Conservation (phyloP, 768 basidiomycete species). For the Leccinum subtestaceum region DNA sequence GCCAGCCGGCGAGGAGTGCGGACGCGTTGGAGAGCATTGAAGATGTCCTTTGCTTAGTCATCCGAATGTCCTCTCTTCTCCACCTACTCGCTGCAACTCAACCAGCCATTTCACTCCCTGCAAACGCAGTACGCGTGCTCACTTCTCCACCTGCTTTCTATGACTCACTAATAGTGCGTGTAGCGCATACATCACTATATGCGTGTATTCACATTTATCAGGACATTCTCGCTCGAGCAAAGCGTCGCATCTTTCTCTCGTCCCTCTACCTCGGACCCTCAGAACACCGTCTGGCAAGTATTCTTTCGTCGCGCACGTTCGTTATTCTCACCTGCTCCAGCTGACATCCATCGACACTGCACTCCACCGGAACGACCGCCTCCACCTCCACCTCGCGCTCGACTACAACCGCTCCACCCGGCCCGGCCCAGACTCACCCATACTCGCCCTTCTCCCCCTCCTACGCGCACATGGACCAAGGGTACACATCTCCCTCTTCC, state of each 20-base stretch:
- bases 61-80: constrained; percentile 13
- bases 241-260: constrained; percentile 81
- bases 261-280: constrained; percentile 84
- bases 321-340: constrained; percentile 40
- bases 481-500: constrained; percentile 78
- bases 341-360: constrained; percentile 62
- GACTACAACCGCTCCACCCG: constrained; percentile 82
- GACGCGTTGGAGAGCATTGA: constrained; percentile 6
- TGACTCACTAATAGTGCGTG: constrained; percentile 48
- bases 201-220: constrained; percentile 26
- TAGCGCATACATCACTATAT: background rate
- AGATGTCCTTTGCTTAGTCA: constrained; percentile 23
- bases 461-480: constrained; percentile 67
- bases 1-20: constrained; percentile 27
- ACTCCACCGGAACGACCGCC: constrained; percentile 53
- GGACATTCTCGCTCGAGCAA: constrained; percentile 78
- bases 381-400: constrained; percentile 70
- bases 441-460: constrained; percentile 67
- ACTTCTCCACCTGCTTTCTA: constrained; percentile 60
- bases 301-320: background rate
- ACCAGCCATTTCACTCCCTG: constrained; percentile 47
- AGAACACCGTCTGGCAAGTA: constrained; percentile 74
- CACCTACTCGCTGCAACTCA: constrained; percentile 36
- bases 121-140: constrained; percentile 52
- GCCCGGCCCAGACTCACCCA: constrained; percentile 67